These are phyloP conservation scores for Phytophthora foliorum DNA, from an alignment of 352 stramenopile genomes.

Conservation along the genomic window DNA sequence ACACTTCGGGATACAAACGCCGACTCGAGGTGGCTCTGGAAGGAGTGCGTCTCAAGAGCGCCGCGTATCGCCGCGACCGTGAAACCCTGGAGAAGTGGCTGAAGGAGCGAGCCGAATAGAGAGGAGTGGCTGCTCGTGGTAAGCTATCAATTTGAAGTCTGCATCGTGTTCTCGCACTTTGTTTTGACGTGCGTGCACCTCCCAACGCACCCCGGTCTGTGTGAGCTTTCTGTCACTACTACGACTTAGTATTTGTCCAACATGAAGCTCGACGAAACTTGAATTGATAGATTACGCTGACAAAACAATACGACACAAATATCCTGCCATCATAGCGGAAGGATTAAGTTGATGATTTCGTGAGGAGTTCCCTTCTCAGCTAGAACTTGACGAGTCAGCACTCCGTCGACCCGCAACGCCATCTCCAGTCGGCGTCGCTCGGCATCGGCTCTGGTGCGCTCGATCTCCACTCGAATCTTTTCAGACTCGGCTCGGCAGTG, in stretches of 20 bases:
- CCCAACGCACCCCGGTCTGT: too few relatives aligned
- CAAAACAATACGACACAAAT: too few relatives aligned
- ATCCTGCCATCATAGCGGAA: not conserved
- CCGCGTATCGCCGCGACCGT: constrained; percentile 57
- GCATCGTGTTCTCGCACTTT: not conserved
- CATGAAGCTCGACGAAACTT: too few relatives aligned
- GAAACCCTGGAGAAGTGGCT: constrained; percentile 70
- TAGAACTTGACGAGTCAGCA: not conserved
- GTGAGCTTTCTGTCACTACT: too few relatives aligned
- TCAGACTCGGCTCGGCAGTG: not conserved
- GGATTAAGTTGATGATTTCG: not conserved
- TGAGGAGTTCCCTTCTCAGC: not conserved
- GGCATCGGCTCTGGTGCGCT: not conserved
- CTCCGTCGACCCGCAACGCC: not conserved
- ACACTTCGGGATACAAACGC: constrained; percentile 64
- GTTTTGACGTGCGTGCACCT: too few relatives aligned
- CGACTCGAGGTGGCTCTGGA: constrained; percentile 69
- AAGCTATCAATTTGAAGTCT: not conserved
- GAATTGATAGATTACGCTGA: too few relatives aligned
- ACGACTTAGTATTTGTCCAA: too few relatives aligned
- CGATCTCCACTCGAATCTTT: not conserved
- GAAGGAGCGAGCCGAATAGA: constrained; percentile 39
- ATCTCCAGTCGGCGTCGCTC: not conserved
- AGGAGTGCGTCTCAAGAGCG: constrained; percentile 63
- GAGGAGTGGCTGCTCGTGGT: not conserved